Evolutionary conservation across 768 basidiomycete genomes (phyloP).

Genomic region (Coprinopsis cinerea): DNA sequence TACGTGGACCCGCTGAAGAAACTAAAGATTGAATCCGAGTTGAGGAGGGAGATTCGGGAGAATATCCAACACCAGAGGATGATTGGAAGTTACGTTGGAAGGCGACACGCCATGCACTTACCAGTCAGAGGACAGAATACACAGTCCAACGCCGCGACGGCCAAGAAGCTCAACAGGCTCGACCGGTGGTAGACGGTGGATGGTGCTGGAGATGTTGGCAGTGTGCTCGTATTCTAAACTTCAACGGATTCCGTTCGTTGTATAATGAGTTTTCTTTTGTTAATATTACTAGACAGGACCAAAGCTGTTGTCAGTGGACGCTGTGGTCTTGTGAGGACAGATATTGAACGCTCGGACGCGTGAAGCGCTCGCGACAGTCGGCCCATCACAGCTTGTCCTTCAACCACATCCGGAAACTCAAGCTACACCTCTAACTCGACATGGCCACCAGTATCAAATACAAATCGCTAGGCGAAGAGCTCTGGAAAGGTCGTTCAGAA

Average conservation of each 20-base stretch:
- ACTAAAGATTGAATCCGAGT: slow-evolving; percentile 83
- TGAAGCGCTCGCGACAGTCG: no score
- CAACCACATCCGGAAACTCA: no score
- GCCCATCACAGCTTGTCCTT: no score
- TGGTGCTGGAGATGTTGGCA: not conserved
- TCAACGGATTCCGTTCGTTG: not conserved
- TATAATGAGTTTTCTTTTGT: not conserved
- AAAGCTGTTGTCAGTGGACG: no score
- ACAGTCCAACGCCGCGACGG: slow-evolving; percentile 84
- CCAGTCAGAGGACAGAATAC: slow-evolving; percentile 96
- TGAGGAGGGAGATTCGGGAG: slow-evolving; percentile 74
- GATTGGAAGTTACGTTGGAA: slow-evolving; percentile 92
- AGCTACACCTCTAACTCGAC: slow-evolving; percentile 9
- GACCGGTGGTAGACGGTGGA: slow-evolving; percentile 40
- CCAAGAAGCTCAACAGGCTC: slow-evolving; percentile 83
- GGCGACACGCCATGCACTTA: slow-evolving; percentile 86
- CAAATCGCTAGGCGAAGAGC: slow-evolving; percentile 87
- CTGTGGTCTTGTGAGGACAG: no score
- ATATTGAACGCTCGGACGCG: no score
- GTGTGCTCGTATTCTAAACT: not conserved
- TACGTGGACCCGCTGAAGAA: slow-evolving; percentile 59
- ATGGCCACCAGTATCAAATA: slow-evolving; percentile 81
- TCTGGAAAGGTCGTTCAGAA: slow-evolving; percentile 92
- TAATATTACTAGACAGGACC: no score
- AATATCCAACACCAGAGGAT: slow-evolving; percentile 90